These are phyloP conservation scores for Schizonepeta tenuifolia DNA, from an alignment of 257 asterid genomes.

Conservation along the genomic window DNA sequence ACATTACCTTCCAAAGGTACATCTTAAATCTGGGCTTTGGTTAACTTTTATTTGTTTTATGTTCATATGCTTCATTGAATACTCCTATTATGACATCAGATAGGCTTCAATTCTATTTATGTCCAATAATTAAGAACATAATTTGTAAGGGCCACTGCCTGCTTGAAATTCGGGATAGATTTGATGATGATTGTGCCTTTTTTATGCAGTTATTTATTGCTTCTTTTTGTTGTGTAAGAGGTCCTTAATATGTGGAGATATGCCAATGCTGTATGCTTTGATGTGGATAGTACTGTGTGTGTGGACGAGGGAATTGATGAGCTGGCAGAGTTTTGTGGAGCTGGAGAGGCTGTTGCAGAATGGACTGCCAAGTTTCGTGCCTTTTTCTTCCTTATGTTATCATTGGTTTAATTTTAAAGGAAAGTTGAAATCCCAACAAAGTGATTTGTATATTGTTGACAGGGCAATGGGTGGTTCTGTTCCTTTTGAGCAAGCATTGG, in stretches of 20 bases:
- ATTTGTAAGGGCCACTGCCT: background rate
- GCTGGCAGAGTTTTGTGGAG: slow-evolving; percentile 96
- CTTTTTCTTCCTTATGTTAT: background rate
- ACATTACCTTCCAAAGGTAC: slow-evolving; percentile 78
- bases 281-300: slow-evolving; percentile 97
- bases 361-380: slow-evolving; percentile 82
- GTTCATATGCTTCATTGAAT: background rate
- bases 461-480: slow-evolving; percentile 98
- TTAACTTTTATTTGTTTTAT: slow-evolving; percentile 3
- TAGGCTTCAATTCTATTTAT: background rate
- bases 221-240: slow-evolving; percentile 56
- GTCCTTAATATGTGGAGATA: slow-evolving; percentile 74
- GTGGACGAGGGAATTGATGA: slow-evolving; percentile 98
- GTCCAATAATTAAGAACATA: background rate
- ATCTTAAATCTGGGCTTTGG: slow-evolving; percentile 3
- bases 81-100: slow-evolving; percentile 1
- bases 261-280: slow-evolving; percentile 87
- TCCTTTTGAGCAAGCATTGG: slow-evolving; percentile 95
- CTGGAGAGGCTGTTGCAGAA: slow-evolving; percentile 94
- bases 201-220: slow-evolving; percentile 33
- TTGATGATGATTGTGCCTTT: background rate
- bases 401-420: background rate
- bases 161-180: background rate
- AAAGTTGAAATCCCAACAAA: background rate
- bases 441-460: slow-evolving; percentile 24